phyloP scores from a whole-genome alignment of 108 stramenopile species.

The Nitzschia sp. region DNA sequence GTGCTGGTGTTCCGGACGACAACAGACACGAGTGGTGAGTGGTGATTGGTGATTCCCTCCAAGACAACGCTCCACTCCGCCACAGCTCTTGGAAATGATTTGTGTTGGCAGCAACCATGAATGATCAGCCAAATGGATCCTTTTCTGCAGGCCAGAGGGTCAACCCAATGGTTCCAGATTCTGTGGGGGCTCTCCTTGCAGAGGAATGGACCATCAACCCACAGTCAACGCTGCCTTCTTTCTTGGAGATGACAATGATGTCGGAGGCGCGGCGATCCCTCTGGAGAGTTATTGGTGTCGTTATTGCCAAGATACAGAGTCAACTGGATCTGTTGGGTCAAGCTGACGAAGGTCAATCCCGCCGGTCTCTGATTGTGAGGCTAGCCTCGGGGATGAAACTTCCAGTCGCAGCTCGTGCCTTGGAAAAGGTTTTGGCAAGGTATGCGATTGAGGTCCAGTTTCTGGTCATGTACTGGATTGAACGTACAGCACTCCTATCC shows the following conservation, averaged over 20 bases:
- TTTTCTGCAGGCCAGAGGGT: not conserved
- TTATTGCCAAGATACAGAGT: conserved; percentile 5
- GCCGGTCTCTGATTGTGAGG: not conserved
- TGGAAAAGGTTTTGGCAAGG: conserved; percentile 21
- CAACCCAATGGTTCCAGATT: conserved; percentile 60
- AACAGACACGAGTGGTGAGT: too few relatives aligned
- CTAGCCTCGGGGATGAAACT: not conserved
- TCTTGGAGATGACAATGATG: conserved; percentile 76
- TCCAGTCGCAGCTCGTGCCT: not conserved
- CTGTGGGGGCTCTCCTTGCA: conserved; percentile 70
- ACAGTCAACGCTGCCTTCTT: conserved; percentile 71
- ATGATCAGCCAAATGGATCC: too few relatives aligned
- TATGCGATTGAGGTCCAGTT: conserved; percentile 58
- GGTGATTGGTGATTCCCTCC: too few relatives aligned
- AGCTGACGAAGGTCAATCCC: not conserved
- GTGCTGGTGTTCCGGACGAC: too few relatives aligned
- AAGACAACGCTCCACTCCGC: too few relatives aligned
- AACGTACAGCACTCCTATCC: conserved; percentile 52
- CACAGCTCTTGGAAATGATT: too few relatives aligned
- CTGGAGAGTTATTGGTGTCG: conserved; percentile 41
- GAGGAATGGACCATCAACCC: conserved; percentile 84
- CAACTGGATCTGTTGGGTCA: conserved; percentile 2
- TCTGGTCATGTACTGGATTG: conserved; percentile 52
- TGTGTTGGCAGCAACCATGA: too few relatives aligned
- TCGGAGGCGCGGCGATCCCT: conserved; percentile 60